Evolutionary conservation across 73 alveolate species (phyloP), one percentile per base, ranked within the genome.

Genomic region (Strombidium stylifer): DNA sequence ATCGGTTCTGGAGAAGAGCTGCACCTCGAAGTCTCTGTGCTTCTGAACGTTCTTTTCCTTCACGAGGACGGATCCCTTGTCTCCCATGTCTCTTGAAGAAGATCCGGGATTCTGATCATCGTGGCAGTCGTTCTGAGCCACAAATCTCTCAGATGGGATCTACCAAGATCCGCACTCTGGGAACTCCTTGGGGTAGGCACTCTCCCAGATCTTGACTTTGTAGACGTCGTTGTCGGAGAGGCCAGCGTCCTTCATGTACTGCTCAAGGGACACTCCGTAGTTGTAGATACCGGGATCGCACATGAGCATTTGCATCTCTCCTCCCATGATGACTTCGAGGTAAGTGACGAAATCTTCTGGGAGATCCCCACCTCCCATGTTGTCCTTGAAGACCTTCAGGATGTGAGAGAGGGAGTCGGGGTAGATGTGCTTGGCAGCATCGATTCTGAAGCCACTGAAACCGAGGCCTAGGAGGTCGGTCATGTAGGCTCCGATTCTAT

Each of bases 71-170:
- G 91, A 62, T 18, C 98, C 98, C 30, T 85, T 85, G 78, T 80
- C 95, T 18, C 89, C 84, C 97, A 93, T 93, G 56, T 92, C 98
- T 65, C 98, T 87, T 37, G 92, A 77, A 3, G 96, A 87, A 46
- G 92, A 90, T 54, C 96, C 98, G 46, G 98, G 97, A 81, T 86
- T 84, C 67, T 93, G 88, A 65, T 92, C 96, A 87, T 93, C 98
- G 70, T 90, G 97, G 70, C 96, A 92, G 49, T 93, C 98, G 69
- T 83, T 86, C 74, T 90, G 80, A 36, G 87, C 70, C 18, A 82
- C 97, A 56, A 72, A 54, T 82, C 96, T 93, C 70, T 78, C 92
- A 24, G 96, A 73, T 15, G 93, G 89, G 48, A 93, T 88, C 26
- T 65, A 66, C 97, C 97, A 77, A 62, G 82, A 54, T n/a, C 96